Evolutionary conservation across 257 asterid genomes (phyloP).

Genomic region (Thymus mandschuricus): DNA sequence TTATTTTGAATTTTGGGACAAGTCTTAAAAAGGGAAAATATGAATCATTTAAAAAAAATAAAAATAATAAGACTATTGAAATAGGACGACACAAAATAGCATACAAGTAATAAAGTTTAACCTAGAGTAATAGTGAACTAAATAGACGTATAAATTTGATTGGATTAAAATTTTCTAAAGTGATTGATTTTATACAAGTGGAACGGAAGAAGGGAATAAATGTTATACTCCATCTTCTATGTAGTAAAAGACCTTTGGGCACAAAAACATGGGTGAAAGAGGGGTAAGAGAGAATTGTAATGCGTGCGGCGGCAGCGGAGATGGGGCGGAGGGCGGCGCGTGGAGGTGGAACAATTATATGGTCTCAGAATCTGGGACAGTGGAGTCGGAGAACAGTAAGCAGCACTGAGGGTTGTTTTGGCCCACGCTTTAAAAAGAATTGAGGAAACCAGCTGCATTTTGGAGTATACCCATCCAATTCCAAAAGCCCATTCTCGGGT

Average conservation of each 20-base stretch:
- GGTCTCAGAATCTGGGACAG: conserved; percentile 30
- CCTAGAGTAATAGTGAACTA: too few species aligned
- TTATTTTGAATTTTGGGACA: too few species aligned
- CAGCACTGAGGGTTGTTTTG: conserved; percentile 37
- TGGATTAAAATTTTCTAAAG: too few species aligned
- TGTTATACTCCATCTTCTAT: background rate
- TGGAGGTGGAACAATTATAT: conserved; percentile 30
- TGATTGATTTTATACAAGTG: too few species aligned
- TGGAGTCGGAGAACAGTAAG: conserved; percentile 10
- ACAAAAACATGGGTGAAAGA: background rate
- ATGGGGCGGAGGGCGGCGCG: conserved; percentile 24
- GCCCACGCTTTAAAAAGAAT: conserved; percentile 39
- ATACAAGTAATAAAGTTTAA: too few species aligned
- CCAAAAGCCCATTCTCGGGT: background rate
- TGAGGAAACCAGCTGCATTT: conserved; percentile 50
- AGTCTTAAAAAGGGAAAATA: too few species aligned
- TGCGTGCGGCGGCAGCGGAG: background rate
- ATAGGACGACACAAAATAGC: too few species aligned
- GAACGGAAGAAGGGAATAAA: background rate
- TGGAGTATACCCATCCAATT: conserved; percentile 31
- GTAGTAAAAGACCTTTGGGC: background rate
- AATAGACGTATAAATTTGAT: too few species aligned
- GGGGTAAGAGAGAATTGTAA: background rate
- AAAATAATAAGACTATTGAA: too few species aligned
- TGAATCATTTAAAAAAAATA: too few species aligned